Base-by-base conservation (phyloP, 768 basidiomycete genomes). In the Nidularia pulvinata region DNA sequence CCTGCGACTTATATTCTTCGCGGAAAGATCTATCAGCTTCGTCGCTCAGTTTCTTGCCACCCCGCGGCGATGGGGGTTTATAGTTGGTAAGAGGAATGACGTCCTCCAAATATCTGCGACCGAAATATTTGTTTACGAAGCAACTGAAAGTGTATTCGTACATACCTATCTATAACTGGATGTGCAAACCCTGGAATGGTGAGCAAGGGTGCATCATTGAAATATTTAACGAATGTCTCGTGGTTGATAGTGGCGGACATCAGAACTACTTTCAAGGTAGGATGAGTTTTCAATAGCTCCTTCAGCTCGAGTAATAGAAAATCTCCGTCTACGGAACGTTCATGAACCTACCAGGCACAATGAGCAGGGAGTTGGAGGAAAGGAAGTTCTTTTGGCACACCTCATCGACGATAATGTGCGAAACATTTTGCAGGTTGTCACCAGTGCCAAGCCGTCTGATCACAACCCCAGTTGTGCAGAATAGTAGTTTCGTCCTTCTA, bases 201-300 rank as follows among this genome's bases (percentile, higher is more conserved):
- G 50, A 97, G 72, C 46, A 91, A 75, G 1, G 95, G 93, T 3
- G 93, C 93, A 19, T 81, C 78, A 48, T 83, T 67, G 64, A 96
- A 97, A 66, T 98, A 98, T 52, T 81, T 78, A 47, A 86, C 74
- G 59, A 94, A 95, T n/a, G 78, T 82, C 57, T 91, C 79, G 55
- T 94, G 91, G 61, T 97, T 95, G 68, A 96, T 95, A 0, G 95
- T 98, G 4, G 95, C 95, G 33, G 91, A 93, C 94, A 97, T 97
- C 46, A 96, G 78, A 19, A 95, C 71, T 19, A 98, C 78, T 65
- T 91, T 95, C 60, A 97, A 78, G 1, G 67, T 79, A 19, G 75
- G 69, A 61, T 93, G 86, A 16, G 65, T 76, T 55, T 73, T 72
- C 45, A 96, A 67, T 11, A 97, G 71, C 59, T 93, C 89, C 55